Evolutionary conservation across 2,329 filamentous ascomycete species (phyloP), one percentile per base, ranked within the genome.

Genomic region (Neonectria magnoliae): DNA sequence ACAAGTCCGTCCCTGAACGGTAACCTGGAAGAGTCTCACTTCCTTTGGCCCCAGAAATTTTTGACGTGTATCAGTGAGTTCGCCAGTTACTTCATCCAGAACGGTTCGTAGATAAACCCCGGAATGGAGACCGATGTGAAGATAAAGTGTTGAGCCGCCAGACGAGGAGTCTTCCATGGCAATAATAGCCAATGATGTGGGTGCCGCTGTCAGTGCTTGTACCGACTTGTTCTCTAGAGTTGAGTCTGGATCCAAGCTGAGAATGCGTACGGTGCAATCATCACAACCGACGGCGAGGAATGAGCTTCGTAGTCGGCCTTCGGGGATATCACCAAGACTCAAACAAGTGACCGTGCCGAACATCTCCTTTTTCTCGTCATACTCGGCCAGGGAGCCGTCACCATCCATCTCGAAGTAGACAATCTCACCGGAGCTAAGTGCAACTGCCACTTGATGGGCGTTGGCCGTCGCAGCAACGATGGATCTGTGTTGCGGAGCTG

Each of bases 321-420:
- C 92, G 0, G 96, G 95, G 14, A 98, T 94, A 57, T 96, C 92
- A 3, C 95, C 96, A 56, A 99, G 85, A 73, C 94, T 97, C n/a
- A 99, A 84, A 70, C 93, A 97, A 18, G 94, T 98, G 53, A 99
- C 94, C 0, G 94, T 98, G 50, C 94, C 95, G 57, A 92, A 94
- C 92, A 99, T 96, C 74, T 97, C 92, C 73, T 94, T 93, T 78
- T 95, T 94, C 75, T 98, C 94, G 69, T 98, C 92, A 70, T 98
- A 97, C 81, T 98, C 95, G 36, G 93, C 93, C 33, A 98, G 84
- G 4, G 92, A 92, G 31, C 94, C 94, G 78, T 98, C 95, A 0
- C 89, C 87, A 74, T 98, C 96, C 89, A 98, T 95, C 77, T 99
- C 97, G 72, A 99, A 99, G 76, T 98, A 99, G 45, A 97, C 93